phyloP scores from a whole-genome alignment of 176 grass and related monocot species.

The Zoysia japonica region DNA sequence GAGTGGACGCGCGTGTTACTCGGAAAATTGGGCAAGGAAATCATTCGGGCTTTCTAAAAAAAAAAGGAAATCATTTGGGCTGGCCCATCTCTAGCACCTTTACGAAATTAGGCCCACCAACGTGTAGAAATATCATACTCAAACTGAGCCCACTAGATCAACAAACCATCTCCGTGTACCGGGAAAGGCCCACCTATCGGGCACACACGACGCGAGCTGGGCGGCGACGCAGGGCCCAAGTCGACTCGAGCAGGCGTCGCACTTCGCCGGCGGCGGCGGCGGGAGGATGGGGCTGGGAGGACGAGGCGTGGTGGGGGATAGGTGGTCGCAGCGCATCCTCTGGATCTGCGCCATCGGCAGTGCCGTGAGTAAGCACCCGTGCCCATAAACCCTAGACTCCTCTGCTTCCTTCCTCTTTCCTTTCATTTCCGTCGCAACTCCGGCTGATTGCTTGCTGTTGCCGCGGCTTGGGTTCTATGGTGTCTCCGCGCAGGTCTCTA shows the following conservation, averaged over 20 bases:
- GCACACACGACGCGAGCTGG: not conserved
- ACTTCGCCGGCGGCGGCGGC: constrained; percentile 13
- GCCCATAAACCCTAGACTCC: constrained; percentile 38
- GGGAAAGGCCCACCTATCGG: too few species aligned
- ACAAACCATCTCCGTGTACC: too few species aligned
- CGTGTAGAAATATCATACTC: too few species aligned
- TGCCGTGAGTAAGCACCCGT: constrained; percentile 68
- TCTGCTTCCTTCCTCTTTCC: not conserved
- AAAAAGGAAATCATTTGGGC: too few species aligned
- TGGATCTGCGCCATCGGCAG: constrained; percentile 85
- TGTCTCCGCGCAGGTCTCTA: constrained; percentile 49
- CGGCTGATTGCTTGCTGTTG: not conserved
- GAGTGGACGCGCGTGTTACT: not conserved
- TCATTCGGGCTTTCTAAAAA: too few species aligned
- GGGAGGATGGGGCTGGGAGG: constrained; percentile 37
- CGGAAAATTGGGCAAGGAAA: too few species aligned
- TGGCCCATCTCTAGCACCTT: too few species aligned
- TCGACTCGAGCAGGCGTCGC: constrained; percentile 12
- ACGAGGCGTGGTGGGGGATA: constrained; percentile 61
- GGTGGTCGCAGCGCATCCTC: constrained; percentile 87
- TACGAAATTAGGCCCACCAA: too few species aligned
- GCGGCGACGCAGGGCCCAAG: not conserved
- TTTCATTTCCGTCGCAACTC: not conserved
- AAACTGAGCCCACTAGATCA: too few species aligned
- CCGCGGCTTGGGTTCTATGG: not conserved